Base-by-base conservation (phyloP, 345 rosid species). In the Acer saccharum region DNA sequence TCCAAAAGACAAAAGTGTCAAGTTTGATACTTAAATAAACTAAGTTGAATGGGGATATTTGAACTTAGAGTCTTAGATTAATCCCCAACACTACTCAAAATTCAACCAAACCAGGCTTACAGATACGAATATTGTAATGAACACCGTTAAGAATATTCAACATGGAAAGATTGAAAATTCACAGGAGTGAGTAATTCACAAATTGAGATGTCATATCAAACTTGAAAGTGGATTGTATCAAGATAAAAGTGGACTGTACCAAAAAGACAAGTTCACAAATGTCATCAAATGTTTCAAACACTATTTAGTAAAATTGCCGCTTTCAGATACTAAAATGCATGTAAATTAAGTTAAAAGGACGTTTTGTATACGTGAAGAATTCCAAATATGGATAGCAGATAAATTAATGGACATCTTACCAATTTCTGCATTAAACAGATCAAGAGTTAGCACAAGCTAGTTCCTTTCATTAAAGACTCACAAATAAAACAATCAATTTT, bases 21-120 rank as follows among this genome's bases (percentile, higher is more conserved):
- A 35, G 25, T 32, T 55, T 58, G 54, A 2, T n/a, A 35, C 32
- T 23, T 12, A 20, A 16, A 44, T 29, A 69, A 69, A 43, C 25
- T 10, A 67, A 67, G 54, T 44, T 12, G 57, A 69, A 48, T 13
- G 20, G 54, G 23, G 6, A 10, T 75, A 64, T 11, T 75, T 44
- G 62, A 50, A 25, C 62, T 14, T 44, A 65, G 67, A 50, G 27
- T n/a, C 62, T 14, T 25, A 65, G 67, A 50, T 46, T n/a, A 46
- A 75, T 63, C 70, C 62, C 46, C 25, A 20, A 10, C 23, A 61
- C 69, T 27, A 39, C 48, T 43, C 44, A 43, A 66, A 39, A 69
- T 2, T 69, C 27, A 69, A 48, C 23, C 68, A 61, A 73, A 72
- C 68, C 67, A 73, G 68, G 12, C 35, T 23, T 20, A 41, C 16